phyloP scores from a whole-genome alignment of 352 stramenopile species.

The Salisapilia sapeloensis region DNA sequence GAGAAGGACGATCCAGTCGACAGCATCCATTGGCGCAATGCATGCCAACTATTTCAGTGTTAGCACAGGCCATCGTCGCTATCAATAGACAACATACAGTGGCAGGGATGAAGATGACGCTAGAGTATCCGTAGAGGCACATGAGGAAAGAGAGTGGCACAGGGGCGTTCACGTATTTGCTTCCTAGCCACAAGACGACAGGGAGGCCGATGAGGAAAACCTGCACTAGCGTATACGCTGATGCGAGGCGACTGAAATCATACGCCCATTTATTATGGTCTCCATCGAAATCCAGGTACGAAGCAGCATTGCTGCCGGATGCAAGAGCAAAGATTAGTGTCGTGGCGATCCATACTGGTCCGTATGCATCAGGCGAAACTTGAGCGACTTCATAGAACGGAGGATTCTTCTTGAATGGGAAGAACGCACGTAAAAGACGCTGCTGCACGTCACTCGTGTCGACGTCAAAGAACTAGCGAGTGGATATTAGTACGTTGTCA shows the following conservation, averaged over 20 bases:
- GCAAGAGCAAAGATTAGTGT: slow-evolving; percentile 79
- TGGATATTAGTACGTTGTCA: no score
- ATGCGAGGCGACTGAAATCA: slow-evolving; percentile 66
- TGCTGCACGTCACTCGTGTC: slow-evolving; percentile 69
- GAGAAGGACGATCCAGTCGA: slow-evolving; percentile 72
- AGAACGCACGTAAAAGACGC: slow-evolving; percentile 42
- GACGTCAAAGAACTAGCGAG: slow-evolving; percentile 66
- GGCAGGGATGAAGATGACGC: slow-evolving; percentile 65
- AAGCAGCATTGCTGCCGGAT: slow-evolving; percentile 71
- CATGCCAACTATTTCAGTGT: slow-evolving; percentile 40
- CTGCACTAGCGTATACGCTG: slow-evolving; percentile 61
- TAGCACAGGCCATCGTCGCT: slow-evolving; percentile 1
- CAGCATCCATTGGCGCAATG: slow-evolving; percentile 42
- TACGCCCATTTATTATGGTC: slow-evolving; percentile 54
- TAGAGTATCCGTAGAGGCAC: slow-evolving; percentile 77
- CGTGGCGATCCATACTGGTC: slow-evolving; percentile 67
- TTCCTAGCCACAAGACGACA: slow-evolving; percentile 55
- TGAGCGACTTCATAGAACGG: slow-evolving; percentile 57
- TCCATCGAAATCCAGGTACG: slow-evolving; percentile 54
- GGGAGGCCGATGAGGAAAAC: slow-evolving; percentile 59
- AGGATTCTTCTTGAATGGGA: slow-evolving; percentile 77
- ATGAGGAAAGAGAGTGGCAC: slow-evolving; percentile 69
- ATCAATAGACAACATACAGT: slow-evolving; percentile 17
- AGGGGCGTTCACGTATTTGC: slow-evolving; percentile 61
- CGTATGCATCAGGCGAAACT: slow-evolving; percentile 52